These are phyloP conservation scores for Actinidia arguta DNA, from an alignment of 179 eudicot species.

Conservation along the genomic window DNA sequence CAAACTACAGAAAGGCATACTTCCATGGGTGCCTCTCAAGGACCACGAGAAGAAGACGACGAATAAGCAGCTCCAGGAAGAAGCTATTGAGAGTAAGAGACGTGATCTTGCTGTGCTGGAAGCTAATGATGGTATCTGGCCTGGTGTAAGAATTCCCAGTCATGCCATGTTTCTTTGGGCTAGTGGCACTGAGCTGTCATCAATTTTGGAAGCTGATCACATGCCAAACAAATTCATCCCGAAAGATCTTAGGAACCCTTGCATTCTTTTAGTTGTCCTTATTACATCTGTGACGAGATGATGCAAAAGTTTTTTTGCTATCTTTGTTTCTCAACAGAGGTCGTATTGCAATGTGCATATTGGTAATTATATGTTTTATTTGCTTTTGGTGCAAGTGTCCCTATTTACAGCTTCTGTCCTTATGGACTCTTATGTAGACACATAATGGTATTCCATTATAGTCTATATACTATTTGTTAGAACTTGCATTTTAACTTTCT, in stretches of 20 bases:
- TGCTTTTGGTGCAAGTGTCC: too few species aligned
- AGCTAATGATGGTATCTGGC: constrained; percentile 91
- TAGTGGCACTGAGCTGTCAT: constrained; percentile 92
- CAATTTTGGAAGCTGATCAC: too few species aligned
- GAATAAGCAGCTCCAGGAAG: constrained; percentile 86
- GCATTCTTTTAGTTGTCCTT: background rate
- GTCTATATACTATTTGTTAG: too few species aligned
- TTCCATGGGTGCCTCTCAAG: constrained; percentile 84
- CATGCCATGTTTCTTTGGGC: constrained; percentile 95
- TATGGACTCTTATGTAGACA: too few species aligned
- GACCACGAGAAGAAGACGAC: constrained; percentile 82
- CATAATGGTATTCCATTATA: too few species aligned
- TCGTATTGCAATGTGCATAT: background rate
- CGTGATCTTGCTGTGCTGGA: constrained; percentile 88
- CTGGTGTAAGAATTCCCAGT: constrained; percentile 84
- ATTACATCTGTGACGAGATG: background rate
- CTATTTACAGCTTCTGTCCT: too few species aligned
- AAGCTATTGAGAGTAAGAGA: constrained; percentile 82
- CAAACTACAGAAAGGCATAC: too few species aligned
- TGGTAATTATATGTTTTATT: background rate
- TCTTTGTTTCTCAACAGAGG: background rate
- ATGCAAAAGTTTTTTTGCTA: background rate
- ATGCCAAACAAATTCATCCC: constrained; percentile 95
- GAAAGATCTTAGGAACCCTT: constrained; percentile 67
- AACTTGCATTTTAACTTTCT: too few species aligned